Evolutionary conservation across 768 basidiomycete species (phyloP).

Genomic region (Dioszegia crocea): DNA sequence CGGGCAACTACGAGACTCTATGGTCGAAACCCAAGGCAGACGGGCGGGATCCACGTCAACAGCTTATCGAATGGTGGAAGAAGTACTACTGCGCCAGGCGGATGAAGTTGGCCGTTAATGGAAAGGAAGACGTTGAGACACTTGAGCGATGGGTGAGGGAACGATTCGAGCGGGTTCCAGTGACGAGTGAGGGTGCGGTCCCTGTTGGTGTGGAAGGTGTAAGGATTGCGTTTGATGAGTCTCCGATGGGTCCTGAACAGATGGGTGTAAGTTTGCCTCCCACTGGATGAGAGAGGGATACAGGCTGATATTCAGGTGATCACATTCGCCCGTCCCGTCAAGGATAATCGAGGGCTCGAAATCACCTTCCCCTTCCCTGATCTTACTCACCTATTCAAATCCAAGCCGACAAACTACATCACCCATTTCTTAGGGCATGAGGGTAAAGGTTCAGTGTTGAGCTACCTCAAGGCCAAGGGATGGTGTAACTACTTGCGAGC

Average conservation of each 20-base stretch:
- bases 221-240: slow-evolving; percentile 34
- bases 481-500: slow-evolving; percentile 74
- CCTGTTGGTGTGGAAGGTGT: slow-evolving; percentile 35
- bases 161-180: slow-evolving; percentile 41
- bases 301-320: slow-evolving; percentile 39
- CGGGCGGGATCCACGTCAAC: slow-evolving; percentile 50
- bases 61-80: slow-evolving; percentile 53
- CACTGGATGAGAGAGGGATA: neutral
- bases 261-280: slow-evolving; percentile 35
- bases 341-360: slow-evolving; percentile 77
- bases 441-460: slow-evolving; percentile 83
- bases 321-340: slow-evolving; percentile 73
- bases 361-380: slow-evolving; percentile 60
- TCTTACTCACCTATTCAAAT: slow-evolving; percentile 54
- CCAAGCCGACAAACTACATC: slow-evolving; percentile 71
- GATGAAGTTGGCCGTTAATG: slow-evolving; percentile 60
- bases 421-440: slow-evolving; percentile 69
- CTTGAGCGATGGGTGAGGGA: slow-evolving; percentile 46
- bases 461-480: slow-evolving; percentile 81
- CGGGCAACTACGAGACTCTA: slow-evolving; percentile 59
- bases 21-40: slow-evolving; percentile 49
- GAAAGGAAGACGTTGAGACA: slow-evolving; percentile 48
- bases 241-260: slow-evolving; percentile 36
- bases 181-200: slow-evolving; percentile 31
- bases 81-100: slow-evolving; percentile 51